Evolutionary conservation across 2,329 filamentous ascomycete genomes (phyloP).

Genomic region (Hymenotorrendiella dingleyae): DNA sequence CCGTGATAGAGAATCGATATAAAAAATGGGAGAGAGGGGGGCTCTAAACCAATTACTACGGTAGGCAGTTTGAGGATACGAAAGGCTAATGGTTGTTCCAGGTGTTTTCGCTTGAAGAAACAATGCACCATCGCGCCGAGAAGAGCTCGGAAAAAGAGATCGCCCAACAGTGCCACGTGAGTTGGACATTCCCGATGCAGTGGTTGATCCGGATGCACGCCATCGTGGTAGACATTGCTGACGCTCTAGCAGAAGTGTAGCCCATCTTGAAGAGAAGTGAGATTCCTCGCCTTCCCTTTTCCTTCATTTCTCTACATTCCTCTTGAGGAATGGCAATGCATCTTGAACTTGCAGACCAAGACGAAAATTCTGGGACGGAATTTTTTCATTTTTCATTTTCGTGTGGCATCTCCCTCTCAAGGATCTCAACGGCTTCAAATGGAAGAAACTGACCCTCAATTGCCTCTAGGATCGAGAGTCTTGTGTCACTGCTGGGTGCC

Average conservation of each 20-base stretch:
- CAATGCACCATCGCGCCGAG: constrained; percentile 16
- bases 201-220: not conserved
- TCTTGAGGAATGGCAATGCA: too few relatives aligned
- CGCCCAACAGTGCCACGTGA: constrained; percentile 17
- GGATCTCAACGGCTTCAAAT: too few relatives aligned
- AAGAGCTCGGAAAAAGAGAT: constrained; percentile 16
- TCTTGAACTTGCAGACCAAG: too few relatives aligned
- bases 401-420: too few relatives aligned
- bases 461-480: constrained; percentile 22
- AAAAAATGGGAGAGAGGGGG: too few relatives aligned
- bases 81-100: constrained; percentile 6
- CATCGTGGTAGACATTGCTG: not conserved
- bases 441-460: too few relatives aligned
- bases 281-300: too few relatives aligned
- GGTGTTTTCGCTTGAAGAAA: constrained; percentile 20
- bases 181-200: not conserved
- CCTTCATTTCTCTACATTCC: not conserved
- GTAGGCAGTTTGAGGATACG: too few relatives aligned
- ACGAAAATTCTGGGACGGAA: too few relatives aligned
- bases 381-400: too few relatives aligned
- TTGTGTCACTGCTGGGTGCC: constrained; percentile 18
- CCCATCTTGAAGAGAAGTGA: constrained; percentile 2
- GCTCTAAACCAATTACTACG: too few relatives aligned
- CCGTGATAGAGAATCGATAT: too few relatives aligned
- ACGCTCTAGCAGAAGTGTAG: not conserved